Base-by-base conservation (phyloP, 2,329 filamentous ascomycete species). In the Aspergillus cejpii region DNA sequence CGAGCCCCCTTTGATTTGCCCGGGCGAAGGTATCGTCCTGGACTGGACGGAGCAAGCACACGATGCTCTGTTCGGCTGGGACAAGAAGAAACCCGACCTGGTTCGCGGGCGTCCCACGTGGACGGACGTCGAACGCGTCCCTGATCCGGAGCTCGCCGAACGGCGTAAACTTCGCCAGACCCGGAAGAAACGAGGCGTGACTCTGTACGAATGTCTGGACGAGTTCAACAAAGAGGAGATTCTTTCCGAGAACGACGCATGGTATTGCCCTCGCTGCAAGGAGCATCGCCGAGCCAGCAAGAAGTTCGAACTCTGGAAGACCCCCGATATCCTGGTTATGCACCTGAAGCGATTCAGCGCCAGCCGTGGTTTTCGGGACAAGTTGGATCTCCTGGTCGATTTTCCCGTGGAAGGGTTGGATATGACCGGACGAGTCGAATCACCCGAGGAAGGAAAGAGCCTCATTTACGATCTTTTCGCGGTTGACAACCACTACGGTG, bases 181-280 rank as follows among this genome's bases (percentile, higher is more conserved):
- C 47, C 84, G 88, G 6, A 78, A 76, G 57, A 85, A 84, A 65
- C 76, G 81, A 43, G 92, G 92, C 21, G 83, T 96, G 53, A 83
- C 82, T 0, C 75, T 98, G 3, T 85, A 92, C 17, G 89, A 96
- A 56, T 98, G 92, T 62, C 78, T 98, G 43, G 85, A 90, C 47
- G 92, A 97, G 66, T 97, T 95, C 55, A 87, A 92, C 61, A 91
- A 91, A 63, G 86, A 90, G 48, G 92, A 98, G 67, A 82, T 95
- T 11, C 74, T 98, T 3, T 96, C 91, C 0, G 88, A 96, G 64
- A 86, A 94, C 61, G 94, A 98, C 63, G 91, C 88, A 48, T 98
- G 92, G 92, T 97, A 94, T 64, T 98, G 92, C 62, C 91, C 88
- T 45, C 81, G 88, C 23, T 98, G 92, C 76, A 97, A 97, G 65